These are phyloP conservation scores for Magnusiomyces suaveolens DNA, from an alignment of 1,139 yeast species.

Conservation along the genomic window DNA sequence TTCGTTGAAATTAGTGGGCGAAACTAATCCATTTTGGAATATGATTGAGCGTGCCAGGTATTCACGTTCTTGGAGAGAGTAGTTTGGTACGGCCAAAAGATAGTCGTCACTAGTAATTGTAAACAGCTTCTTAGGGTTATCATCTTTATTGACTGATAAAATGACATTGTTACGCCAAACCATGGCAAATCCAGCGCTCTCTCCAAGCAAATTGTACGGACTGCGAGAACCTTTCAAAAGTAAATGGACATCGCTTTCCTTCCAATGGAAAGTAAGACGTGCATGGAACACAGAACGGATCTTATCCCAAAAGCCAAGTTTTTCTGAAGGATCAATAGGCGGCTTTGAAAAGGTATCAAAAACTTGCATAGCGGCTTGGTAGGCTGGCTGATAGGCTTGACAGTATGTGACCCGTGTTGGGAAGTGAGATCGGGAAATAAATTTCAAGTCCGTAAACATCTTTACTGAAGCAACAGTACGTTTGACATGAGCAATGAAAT, in stretches of 20 bases:
- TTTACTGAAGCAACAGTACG: conserved; percentile 74
- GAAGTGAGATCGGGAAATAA: conserved; percentile 45
- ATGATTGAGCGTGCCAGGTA: conserved; percentile 21
- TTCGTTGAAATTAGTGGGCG: conserved; percentile 22
- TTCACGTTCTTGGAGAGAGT: conserved; percentile 28
- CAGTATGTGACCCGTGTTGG: conserved; percentile 82
- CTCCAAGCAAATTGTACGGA: conserved; percentile 65
- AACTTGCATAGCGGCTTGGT: conserved; percentile 70
- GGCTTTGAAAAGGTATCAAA: conserved; percentile 80
- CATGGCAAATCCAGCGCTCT: conserved; percentile 69
- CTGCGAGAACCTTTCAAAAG: conserved; percentile 62
- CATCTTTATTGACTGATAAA: conserved; percentile 52
- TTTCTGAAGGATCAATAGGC: conserved; percentile 72
- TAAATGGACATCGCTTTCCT: conserved; percentile 39
- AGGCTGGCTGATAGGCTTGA: conserved; percentile 70
- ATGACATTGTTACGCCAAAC: conserved; percentile 63
- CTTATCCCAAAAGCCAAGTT: conserved; percentile 74
- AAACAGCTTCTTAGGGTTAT: conserved; percentile 53
- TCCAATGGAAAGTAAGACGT: conserved; percentile 40
- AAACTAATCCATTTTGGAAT: conserved; percentile 19
- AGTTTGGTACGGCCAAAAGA: conserved; percentile 54
- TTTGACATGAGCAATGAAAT: conserved; percentile 37
- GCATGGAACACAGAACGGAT: conserved; percentile 55
- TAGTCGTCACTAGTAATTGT: conserved; percentile 58
- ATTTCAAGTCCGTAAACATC: conserved; percentile 51